Evolutionary conservation across 2,329 filamentous ascomycete species (phyloP).

Genomic region (Aspergillus luchuensis): DNA sequence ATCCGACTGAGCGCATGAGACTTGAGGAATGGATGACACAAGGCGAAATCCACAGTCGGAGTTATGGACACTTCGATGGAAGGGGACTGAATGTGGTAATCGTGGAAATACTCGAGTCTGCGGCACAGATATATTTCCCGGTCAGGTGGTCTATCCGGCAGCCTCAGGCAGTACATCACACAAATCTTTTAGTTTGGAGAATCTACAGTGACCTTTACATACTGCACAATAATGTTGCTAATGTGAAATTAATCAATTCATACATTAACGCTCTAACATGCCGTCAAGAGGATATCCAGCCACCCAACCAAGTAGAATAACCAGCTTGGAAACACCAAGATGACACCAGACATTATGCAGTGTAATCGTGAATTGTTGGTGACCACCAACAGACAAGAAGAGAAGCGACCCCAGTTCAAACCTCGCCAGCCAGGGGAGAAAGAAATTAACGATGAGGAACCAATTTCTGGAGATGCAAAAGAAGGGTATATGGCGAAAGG

Average conservation of each 20-base stretch:
- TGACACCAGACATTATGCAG: background rate
- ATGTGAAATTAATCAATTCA: background rate
- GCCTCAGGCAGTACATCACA: background rate
- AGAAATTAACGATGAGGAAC: background rate
- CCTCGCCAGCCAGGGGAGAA: background rate
- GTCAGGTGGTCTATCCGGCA: background rate
- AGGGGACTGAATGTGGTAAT: too few species aligned
- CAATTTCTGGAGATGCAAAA: background rate
- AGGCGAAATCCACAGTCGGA: too few species aligned
- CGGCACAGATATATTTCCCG: too few species aligned
- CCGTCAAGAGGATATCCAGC: background rate
- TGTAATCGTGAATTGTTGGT: background rate
- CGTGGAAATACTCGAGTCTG: too few species aligned
- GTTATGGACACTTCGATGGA: too few species aligned
- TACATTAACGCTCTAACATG: background rate
- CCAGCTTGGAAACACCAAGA: background rate
- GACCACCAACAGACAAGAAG: conserved; percentile 3
- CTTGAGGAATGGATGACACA: too few species aligned
- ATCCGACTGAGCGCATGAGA: too few species aligned
- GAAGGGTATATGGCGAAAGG: conserved; percentile 1
- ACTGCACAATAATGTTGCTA: background rate
- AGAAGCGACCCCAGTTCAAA: background rate
- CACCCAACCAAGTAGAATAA: background rate
- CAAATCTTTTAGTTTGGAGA: background rate
- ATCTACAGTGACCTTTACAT: background rate